These are phyloP conservation scores for Nicotiana rustica DNA, from an alignment of 305 asterid species.

Conservation along the genomic window DNA sequence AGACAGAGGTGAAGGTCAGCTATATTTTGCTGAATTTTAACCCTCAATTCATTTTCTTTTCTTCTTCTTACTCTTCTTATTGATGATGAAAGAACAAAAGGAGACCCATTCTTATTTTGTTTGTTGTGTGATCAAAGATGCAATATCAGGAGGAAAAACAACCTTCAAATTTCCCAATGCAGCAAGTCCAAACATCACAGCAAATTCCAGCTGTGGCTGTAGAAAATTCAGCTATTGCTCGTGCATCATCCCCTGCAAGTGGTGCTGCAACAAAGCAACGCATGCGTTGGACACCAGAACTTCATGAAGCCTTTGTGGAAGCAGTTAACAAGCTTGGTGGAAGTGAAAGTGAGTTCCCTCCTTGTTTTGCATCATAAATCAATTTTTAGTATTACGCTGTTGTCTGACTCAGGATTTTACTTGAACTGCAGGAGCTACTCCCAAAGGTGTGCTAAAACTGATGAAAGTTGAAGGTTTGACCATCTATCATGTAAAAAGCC, in stretches of 20 bases:
- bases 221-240: slow-evolving; percentile 56
- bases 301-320: slow-evolving; percentile 93
- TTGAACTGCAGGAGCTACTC: slow-evolving; percentile 80
- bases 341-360: slow-evolving; percentile 71
- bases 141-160: slow-evolving; percentile 55
- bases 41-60: slow-evolving; percentile 13
- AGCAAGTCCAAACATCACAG: slow-evolving; percentile 57
- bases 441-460: slow-evolving; percentile 87
- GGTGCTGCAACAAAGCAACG: slow-evolving; percentile 82
- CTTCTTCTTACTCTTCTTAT: slow-evolving; percentile 20
- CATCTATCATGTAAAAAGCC: slow-evolving; percentile 96
- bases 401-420: slow-evolving; percentile 35
- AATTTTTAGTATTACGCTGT: not conserved
- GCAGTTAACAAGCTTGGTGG: slow-evolving; percentile 98
- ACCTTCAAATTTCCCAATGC: slow-evolving; percentile 51
- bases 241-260: slow-evolving; percentile 67
- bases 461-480: slow-evolving; percentile 93
- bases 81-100: not conserved
- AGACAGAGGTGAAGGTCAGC: slow-evolving; percentile 61
- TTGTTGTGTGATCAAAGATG: slow-evolving; percentile 40
- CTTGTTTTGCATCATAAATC: slow-evolving; percentile 38
- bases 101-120: slow-evolving; percentile 27
- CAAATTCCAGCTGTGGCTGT: slow-evolving; percentile 63
- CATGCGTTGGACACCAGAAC: slow-evolving; percentile 99
- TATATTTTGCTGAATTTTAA: slow-evolving; percentile 39